A percentile compares a stretch with the other conserved stretches of the same genome.
Conservation (phyloP, 1,284 basidiomycete species). For the Rhodotorula sp. region DNA sequence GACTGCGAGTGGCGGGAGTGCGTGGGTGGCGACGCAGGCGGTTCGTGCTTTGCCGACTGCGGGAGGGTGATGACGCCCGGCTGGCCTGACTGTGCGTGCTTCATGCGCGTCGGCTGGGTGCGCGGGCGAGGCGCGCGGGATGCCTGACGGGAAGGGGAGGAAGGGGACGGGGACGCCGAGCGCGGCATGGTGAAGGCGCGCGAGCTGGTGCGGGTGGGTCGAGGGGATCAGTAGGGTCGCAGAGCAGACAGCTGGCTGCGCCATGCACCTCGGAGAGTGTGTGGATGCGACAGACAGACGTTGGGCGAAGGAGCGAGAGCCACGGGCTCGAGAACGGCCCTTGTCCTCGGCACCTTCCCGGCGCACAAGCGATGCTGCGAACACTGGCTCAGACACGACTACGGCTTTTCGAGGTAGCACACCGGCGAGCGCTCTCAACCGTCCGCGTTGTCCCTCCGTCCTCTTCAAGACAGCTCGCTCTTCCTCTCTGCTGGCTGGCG, state of each 20-base stretch:
- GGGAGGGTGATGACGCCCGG: constrained; percentile 30
- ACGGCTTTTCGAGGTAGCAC: too few species aligned
- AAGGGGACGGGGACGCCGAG: neutral
- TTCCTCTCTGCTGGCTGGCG: constrained; percentile 30
- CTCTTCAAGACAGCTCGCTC: constrained; percentile 26
- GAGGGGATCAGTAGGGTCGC: too few species aligned
- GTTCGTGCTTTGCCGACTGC: neutral
- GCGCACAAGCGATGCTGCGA: too few species aligned
- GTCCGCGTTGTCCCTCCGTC: constrained; percentile 1
- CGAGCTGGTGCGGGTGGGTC: too few species aligned
- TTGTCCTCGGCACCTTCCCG: too few species aligned
- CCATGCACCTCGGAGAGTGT: too few species aligned
- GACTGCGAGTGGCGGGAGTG: constrained; percentile 3
- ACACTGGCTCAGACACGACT: too few species aligned
- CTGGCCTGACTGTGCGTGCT: neutral
- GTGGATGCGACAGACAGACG: too few species aligned
- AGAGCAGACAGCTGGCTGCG: too few species aligned
- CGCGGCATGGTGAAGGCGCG: neutral
- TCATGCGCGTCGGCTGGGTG: constrained; percentile 4
- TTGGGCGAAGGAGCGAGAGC: too few species aligned
- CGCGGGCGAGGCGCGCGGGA: neutral
- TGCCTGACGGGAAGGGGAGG: neutral
- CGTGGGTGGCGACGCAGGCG: constrained; percentile 1
- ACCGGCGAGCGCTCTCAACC: constrained; percentile 5
- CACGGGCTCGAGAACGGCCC: too few species aligned